Conservation (phyloP, 1,139 yeast genomes). For the Scheffersomyces quercinus region DNA sequence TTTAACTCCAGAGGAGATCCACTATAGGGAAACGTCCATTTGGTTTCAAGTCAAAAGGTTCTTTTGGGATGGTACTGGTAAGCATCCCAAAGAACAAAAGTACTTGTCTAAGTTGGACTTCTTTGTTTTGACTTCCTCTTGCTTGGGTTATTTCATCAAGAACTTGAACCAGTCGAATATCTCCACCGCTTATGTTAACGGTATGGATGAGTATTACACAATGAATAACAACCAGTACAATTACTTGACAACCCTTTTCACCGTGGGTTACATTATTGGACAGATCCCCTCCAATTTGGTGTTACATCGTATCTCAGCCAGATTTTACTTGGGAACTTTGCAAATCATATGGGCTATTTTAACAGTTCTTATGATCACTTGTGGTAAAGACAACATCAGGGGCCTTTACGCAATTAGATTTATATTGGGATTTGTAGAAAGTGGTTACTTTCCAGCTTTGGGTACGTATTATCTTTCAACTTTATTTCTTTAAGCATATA, state of each 20-base stretch:
- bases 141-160: constrained; percentile 25
- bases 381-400: constrained; percentile 31
- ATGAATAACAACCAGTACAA: constrained; percentile 58
- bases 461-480: constrained; percentile 11
- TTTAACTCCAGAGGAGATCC: constrained; percentile 31
- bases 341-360: constrained; percentile 60
- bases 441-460: constrained; percentile 61
- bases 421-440: constrained; percentile 56
- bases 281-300: constrained; percentile 60
- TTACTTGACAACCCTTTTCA: constrained; percentile 52
- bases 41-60: constrained; percentile 31
- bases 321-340: constrained; percentile 54
- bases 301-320: constrained; percentile 52
- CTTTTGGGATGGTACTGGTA: constrained; percentile 53
- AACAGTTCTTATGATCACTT: constrained; percentile 52
- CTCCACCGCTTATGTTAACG: constrained; percentile 59
- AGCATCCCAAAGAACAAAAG: constrained; percentile 32
- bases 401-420: constrained; percentile 60
- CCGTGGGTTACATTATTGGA: constrained; percentile 61
- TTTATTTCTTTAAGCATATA: not conserved
- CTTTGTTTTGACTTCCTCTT: constrained; percentile 21
- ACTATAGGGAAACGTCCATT: constrained; percentile 20
- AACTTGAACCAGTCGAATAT: constrained; percentile 48
- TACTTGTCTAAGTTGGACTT: constrained; percentile 21
- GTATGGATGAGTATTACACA: constrained; percentile 56